These are phyloP conservation scores for Chenopodium formosanum DNA, from an alignment of 148 eudicot genomes.

Conservation along the genomic window DNA sequence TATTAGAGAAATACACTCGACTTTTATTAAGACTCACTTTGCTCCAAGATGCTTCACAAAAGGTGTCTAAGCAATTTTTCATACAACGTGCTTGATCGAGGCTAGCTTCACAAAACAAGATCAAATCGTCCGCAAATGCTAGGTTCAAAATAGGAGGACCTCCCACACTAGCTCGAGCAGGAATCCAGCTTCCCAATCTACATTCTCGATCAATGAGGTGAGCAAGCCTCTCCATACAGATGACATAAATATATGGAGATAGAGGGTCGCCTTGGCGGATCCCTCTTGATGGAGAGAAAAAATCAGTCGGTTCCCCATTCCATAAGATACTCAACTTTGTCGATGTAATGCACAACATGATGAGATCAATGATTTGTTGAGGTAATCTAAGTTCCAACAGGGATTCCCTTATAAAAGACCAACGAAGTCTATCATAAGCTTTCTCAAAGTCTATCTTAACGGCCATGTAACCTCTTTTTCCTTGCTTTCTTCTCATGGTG, in stretches of 20 bases:
- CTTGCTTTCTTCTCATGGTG: neutral
- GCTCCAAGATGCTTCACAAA: too few relatives aligned
- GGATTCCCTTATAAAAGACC: neutral
- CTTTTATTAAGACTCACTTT: too few relatives aligned
- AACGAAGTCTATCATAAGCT: neutral
- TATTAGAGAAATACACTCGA: too few relatives aligned
- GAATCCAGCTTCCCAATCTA: too few relatives aligned
- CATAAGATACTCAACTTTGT: neutral
- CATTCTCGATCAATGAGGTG: neutral
- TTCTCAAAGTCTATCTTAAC: neutral
- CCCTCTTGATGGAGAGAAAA: neutral
- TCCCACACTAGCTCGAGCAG: too few relatives aligned
- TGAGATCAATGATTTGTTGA: neutral
- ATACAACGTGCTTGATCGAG: too few relatives aligned
- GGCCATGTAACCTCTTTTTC: neutral
- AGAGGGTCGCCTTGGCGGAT: neutral
- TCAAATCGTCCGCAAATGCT: too few relatives aligned
- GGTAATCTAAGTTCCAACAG: neutral
- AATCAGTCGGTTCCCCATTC: neutral
- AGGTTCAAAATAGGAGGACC: too few relatives aligned
- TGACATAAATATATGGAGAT: neutral
- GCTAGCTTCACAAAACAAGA: too few relatives aligned
- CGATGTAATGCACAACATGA: neutral
- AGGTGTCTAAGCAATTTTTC: too few relatives aligned
- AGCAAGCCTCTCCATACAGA: neutral